Conservation (phyloP, 331 rosid genomes). For the Rosa hybrid region DNA sequence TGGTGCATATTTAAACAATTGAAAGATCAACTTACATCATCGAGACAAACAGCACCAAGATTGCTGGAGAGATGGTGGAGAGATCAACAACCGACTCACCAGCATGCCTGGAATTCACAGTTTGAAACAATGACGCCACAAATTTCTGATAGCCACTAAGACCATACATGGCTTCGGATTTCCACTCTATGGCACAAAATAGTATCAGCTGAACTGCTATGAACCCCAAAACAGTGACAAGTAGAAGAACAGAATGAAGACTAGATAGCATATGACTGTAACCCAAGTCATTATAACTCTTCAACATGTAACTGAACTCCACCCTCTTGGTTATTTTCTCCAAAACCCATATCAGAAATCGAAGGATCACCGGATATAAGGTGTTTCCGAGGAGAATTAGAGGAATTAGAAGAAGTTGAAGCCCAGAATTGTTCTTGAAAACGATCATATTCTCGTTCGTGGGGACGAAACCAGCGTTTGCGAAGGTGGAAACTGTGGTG, state of each 20-base stretch:
- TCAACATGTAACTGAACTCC: conserved; percentile 44
- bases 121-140: conserved; percentile 52
- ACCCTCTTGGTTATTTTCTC: conserved; percentile 33
- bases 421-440: conserved; percentile 64
- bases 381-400: conserved; percentile 54
- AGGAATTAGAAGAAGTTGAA: conserved; percentile 45
- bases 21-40: conserved; percentile 58
- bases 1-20: background rate
- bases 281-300: conserved; percentile 38
- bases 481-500: conserved; percentile 54
- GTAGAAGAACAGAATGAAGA: conserved; percentile 39
- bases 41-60: conserved; percentile 58
- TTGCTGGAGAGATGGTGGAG: conserved; percentile 58
- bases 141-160: conserved; percentile 50
- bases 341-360: conserved; percentile 44
- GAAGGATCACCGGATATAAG: conserved; percentile 51
- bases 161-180: conserved; percentile 46
- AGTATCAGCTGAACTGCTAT: conserved; percentile 43
- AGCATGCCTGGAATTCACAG: conserved; percentile 51
- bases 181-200: conserved; percentile 74
- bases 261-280: conserved; percentile 49
- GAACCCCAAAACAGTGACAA: conserved; percentile 43
- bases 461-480: conserved; percentile 69
- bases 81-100: conserved; percentile 74
- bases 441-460: conserved; percentile 76